These are phyloP conservation scores for Rubia yunnanensis DNA, from an alignment of 257 asterid species.

Conservation along the genomic window DNA sequence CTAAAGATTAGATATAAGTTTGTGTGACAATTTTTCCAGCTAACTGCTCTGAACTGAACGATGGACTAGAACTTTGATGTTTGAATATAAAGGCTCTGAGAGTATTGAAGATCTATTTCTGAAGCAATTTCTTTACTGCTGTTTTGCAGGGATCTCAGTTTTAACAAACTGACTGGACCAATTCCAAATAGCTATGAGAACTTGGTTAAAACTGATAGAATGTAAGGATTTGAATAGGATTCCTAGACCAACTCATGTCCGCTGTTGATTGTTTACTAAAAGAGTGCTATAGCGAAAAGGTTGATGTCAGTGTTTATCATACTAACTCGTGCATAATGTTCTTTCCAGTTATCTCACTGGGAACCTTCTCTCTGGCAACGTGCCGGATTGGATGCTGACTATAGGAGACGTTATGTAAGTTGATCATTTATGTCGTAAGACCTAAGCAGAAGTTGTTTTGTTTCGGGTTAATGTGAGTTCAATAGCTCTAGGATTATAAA, in stretches of 20 bases:
- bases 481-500: no score
- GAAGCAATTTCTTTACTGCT: not conserved
- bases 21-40: not conserved
- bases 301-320: not conserved
- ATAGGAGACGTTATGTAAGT: not conserved
- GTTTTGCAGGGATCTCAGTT: slow-evolving; percentile 57
- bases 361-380: slow-evolving; percentile 10
- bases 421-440: not conserved
- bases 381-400: slow-evolving; percentile 11
- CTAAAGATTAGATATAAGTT: not conserved
- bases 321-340: not conserved
- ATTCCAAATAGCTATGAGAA: slow-evolving; percentile 29
- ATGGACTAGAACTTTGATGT: no score
- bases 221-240: slow-evolving; percentile 30
- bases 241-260: not conserved
- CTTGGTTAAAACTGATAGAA: slow-evolving; percentile 20
- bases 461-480: not conserved
- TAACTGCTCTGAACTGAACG: no score
- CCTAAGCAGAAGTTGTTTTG: not conserved
- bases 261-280: not conserved
- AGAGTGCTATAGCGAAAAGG: not conserved
- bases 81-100: no score
- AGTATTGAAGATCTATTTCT: no score
- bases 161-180: slow-evolving; percentile 59
- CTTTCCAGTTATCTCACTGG: slow-evolving; percentile 3